Evolutionary conservation across 1,284 basidiomycete species (phyloP).

Genomic region (Cryptococcus jaspeensis): DNA sequence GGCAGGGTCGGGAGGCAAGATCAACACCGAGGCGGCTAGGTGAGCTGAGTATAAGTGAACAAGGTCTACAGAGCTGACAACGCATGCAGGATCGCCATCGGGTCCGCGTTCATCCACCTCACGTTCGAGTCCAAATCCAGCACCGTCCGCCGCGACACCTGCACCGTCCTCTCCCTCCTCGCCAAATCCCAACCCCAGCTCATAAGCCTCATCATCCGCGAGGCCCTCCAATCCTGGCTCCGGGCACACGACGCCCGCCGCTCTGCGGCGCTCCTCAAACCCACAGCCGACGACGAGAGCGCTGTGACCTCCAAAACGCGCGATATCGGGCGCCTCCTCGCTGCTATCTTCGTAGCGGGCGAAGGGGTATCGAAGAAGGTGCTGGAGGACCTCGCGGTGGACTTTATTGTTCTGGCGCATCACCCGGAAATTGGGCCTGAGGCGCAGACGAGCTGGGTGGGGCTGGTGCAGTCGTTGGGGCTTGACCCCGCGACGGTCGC

Average conservation of each 20-base stretch:
- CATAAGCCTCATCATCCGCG: conserved; percentile 58
- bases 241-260: conserved; percentile 30
- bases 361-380: conserved; percentile 20
- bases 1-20: conserved; percentile 57
- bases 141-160: conserved; percentile 58
- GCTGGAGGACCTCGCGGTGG: conserved; percentile 47
- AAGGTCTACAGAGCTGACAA: not conserved
- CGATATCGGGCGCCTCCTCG: conserved; percentile 41
- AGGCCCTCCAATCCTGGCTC: conserved; percentile 56
- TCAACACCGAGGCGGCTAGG: conserved; percentile 63
- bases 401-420: conserved; percentile 69
- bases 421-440: conserved; percentile 66
- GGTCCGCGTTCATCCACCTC: conserved; percentile 66
- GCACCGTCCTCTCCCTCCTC: conserved; percentile 53
- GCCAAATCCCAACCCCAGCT: conserved; percentile 54
- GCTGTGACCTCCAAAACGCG: conserved; percentile 27
- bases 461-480: conserved; percentile 67
- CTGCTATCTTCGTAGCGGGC: conserved; percentile 23
- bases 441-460: conserved; percentile 75
- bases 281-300: conserved; percentile 31
- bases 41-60: conserved; percentile 40
- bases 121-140: conserved; percentile 60
- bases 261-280: conserved; percentile 22
- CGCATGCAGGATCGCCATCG: conserved; percentile 59
- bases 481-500: conserved; percentile 63